Conservation (phyloP, 129 eudicot species). For the Helianthus annuus region DNA sequence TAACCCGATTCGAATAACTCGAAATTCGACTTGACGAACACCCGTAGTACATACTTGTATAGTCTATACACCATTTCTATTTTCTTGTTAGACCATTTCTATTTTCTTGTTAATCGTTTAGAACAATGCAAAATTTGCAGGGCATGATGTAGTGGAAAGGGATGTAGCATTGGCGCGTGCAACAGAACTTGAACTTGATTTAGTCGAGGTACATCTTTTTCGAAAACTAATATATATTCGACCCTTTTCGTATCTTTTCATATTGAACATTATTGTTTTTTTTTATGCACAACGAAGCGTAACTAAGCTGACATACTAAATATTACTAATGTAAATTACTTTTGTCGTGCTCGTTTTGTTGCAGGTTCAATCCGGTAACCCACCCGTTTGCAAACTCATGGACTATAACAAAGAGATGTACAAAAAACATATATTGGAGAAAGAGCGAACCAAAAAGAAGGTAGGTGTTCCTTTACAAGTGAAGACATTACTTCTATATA, state of each 20-base stretch:
- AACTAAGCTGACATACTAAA: not conserved
- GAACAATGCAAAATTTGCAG: constrained; percentile 35
- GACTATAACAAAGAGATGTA: constrained; percentile 68
- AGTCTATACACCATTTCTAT: constrained; percentile 12
- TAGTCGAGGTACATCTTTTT: constrained; percentile 25
- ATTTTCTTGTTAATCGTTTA: constrained; percentile 10
- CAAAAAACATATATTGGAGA: constrained; percentile 42
- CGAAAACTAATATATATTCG: not conserved
- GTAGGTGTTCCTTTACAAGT: constrained; percentile 2
- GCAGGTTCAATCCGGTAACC: constrained; percentile 68
- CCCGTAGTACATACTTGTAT: too few species aligned
- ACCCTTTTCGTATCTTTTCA: not conserved
- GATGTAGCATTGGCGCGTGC: constrained; percentile 73
- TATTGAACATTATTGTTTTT: not conserved
- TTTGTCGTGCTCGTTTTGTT: constrained; percentile 4
- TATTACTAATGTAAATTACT: not conserved
- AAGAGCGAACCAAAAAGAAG: constrained; percentile 68
- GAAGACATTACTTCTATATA: not conserved
- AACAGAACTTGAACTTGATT: constrained; percentile 49
- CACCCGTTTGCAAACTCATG: constrained; percentile 87
- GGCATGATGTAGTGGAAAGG: constrained; percentile 57
- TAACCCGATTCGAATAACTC: too few species aligned
- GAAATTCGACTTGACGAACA: too few species aligned
- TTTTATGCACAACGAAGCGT: not conserved
- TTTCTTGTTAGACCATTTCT: not conserved